Evolutionary conservation across 2,329 filamentous ascomycete species (phyloP).

Genomic region (Phaeophleospora eucalypticola): DNA sequence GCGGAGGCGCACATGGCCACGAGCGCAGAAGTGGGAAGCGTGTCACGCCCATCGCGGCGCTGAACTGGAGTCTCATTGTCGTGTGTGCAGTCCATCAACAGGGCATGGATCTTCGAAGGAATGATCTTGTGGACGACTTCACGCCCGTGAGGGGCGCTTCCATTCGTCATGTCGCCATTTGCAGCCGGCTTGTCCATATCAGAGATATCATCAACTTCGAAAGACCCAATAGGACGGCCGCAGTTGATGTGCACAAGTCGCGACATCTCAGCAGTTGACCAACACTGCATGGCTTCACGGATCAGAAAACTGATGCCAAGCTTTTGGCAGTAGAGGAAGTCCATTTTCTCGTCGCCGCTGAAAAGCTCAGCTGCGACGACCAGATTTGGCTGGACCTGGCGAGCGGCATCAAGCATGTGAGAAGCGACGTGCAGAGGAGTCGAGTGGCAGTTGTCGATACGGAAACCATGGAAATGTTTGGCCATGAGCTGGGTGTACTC

Average conservation of each 20-base stretch:
- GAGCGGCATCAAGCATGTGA: slow-evolving; percentile 90
- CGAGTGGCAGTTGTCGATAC: slow-evolving; percentile 97
- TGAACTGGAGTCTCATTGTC: slow-evolving; percentile 96
- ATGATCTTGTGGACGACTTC: slow-evolving; percentile 78
- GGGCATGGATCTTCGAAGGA: slow-evolving; percentile 80
- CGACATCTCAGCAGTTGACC: slow-evolving; percentile 90
- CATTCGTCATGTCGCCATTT: slow-evolving; percentile 30
- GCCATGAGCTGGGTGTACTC: slow-evolving; percentile 88
- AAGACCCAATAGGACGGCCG: slow-evolving; percentile 91
- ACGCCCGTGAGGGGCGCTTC: slow-evolving; percentile 36
- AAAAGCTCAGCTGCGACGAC: slow-evolving; percentile 95
- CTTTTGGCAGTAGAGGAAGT: slow-evolving; percentile 91
- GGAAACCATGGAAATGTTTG: slow-evolving; percentile 90
- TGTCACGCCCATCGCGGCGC: slow-evolving; percentile 90
- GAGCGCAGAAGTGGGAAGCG: slow-evolving; percentile 85
- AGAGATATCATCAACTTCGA: slow-evolving; percentile 84
- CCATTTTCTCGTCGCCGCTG: slow-evolving; percentile 90
- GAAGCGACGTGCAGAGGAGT: slow-evolving; percentile 93
- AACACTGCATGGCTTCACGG: slow-evolving; percentile 96
- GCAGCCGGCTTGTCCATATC: slow-evolving; percentile 50
- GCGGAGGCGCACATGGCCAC: slow-evolving; percentile 95
- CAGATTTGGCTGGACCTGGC: slow-evolving; percentile 77
- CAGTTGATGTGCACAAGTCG: slow-evolving; percentile 89
- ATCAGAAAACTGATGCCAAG: slow-evolving; percentile 89
- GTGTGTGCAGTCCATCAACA: slow-evolving; percentile 99